Conservation (phyloP, 768 basidiomycete species). For the Lyophyllum semitale region DNA sequence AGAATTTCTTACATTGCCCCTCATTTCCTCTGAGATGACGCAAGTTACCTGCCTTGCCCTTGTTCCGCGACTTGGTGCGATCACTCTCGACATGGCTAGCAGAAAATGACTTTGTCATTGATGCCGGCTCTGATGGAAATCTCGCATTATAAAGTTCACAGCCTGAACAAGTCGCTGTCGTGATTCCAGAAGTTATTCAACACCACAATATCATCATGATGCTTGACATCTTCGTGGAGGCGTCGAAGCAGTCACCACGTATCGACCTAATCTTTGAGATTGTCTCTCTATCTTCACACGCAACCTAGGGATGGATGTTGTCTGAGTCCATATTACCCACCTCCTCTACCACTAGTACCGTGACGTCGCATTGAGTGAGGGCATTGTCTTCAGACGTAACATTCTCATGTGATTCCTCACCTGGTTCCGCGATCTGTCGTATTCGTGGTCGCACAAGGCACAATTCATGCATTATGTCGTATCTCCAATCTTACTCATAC, state of each 20-base stretch:
- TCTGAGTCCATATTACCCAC: slow-evolving; percentile 71
- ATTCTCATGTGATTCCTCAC: slow-evolving; percentile 82
- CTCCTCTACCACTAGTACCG: slow-evolving; percentile 90
- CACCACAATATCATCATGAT: slow-evolving; percentile 68
- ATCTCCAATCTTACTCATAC: too few species aligned
- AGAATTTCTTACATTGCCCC: slow-evolving; percentile 55
- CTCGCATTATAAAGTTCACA: slow-evolving; percentile 62
- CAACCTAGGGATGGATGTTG: too few species aligned
- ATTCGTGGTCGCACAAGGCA: slow-evolving; percentile 77
- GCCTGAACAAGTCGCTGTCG: slow-evolving; percentile 40
- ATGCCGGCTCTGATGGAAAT: slow-evolving; percentile 70
- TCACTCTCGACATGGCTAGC: slow-evolving; percentile 73
- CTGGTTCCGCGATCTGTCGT: slow-evolving; percentile 71
- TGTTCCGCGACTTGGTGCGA: slow-evolving; percentile 74
- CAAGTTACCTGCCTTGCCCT: too few species aligned
- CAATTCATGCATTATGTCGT: slow-evolving; percentile 76
- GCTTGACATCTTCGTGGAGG: slow-evolving; percentile 75
- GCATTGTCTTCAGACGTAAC: slow-evolving; percentile 74
- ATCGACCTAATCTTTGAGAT: too few species aligned
- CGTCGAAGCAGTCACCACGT: slow-evolving; percentile 65
- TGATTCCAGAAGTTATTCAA: slow-evolving; percentile 53
- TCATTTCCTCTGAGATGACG: slow-evolving; percentile 54
- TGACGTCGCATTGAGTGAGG: slow-evolving; percentile 74
- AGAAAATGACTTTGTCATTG: too few species aligned
- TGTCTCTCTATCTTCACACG: too few species aligned